Conservation (phyloP, 441 rosid species). For the Pelargonium australe region DNA sequence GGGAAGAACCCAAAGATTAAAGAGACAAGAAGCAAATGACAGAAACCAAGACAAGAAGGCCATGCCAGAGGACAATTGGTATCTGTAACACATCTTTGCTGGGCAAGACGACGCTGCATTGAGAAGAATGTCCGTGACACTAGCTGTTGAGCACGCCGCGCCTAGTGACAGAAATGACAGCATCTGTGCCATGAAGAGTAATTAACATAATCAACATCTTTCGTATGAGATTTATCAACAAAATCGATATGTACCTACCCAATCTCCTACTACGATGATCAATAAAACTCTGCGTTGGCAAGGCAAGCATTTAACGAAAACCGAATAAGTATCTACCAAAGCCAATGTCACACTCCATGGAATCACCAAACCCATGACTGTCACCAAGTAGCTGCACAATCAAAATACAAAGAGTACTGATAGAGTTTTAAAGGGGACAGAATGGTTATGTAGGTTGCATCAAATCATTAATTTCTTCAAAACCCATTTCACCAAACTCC, state of each 20-base stretch:
- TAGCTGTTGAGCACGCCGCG: slow-evolving; percentile 61
- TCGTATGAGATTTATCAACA: background rate
- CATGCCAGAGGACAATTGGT: slow-evolving; percentile 58
- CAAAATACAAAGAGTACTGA: background rate
- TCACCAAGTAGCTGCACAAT: slow-evolving; percentile 58
- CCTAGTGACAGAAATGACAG: slow-evolving; percentile 56
- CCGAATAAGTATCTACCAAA: slow-evolving; percentile 57
- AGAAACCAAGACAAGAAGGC: slow-evolving; percentile 68
- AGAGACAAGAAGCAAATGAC: slow-evolving; percentile 51
- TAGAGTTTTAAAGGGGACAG: too few relatives aligned
- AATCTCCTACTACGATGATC: slow-evolving; percentile 53
- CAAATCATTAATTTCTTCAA: too few relatives aligned
- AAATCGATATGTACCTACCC: slow-evolving; percentile 31
- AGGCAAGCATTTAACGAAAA: slow-evolving; percentile 38
- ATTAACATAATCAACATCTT: background rate
- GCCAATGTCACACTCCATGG: slow-evolving; percentile 67
- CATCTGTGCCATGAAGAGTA: slow-evolving; percentile 32
- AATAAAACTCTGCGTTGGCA: slow-evolving; percentile 42
- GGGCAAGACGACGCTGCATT: slow-evolving; percentile 28
- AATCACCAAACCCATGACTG: slow-evolving; percentile 66
- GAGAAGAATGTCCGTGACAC: slow-evolving; percentile 44
- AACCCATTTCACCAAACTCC: background rate
- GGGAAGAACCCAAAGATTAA: slow-evolving; percentile 67
- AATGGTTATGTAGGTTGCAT: too few relatives aligned
- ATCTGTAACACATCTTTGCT: slow-evolving; percentile 43